Percentiles rank a stretch among this genome's conserved stretches.
Conservation (phyloP, 768 basidiomycete species). For the Rhizopogon roseolus region DNA sequence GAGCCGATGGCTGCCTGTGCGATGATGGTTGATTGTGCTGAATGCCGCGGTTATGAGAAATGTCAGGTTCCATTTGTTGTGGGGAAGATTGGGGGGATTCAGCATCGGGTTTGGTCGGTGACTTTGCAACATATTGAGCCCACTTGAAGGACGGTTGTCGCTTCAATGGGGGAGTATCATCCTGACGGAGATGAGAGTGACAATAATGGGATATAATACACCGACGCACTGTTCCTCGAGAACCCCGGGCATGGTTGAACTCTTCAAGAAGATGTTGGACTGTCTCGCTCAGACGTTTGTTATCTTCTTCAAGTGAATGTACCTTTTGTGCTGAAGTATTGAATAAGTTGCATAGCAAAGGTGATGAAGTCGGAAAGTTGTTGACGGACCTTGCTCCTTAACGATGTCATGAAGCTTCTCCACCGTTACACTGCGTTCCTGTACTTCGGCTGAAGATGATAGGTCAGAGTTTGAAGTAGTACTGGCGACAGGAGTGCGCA, state of each 20-base stretch:
- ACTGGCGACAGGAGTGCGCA: slow-evolving; percentile 32
- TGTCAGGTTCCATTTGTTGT: slow-evolving; percentile 72
- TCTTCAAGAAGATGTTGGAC: slow-evolving; percentile 67
- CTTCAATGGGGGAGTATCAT: slow-evolving; percentile 44
- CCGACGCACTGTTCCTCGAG: slow-evolving; percentile 14
- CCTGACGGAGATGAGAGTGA: slow-evolving; percentile 5
- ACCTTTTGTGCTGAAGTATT: slow-evolving; percentile 59
- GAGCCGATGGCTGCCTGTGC: slow-evolving; percentile 30
- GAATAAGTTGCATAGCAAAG: slow-evolving; percentile 4
- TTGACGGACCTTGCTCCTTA: slow-evolving; percentile 64
- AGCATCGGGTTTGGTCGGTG: slow-evolving; percentile 71
- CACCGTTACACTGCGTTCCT: slow-evolving; percentile 52
- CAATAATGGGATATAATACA: slow-evolving; percentile 1
- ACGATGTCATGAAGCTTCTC: slow-evolving; percentile 65
- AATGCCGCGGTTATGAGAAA: slow-evolving; percentile 29
- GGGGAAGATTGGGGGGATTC: slow-evolving; percentile 83
- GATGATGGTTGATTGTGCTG: slow-evolving; percentile 17
- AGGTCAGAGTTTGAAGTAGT: background rate
- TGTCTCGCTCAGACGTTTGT: slow-evolving; percentile 58
- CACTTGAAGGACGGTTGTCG: slow-evolving; percentile 86
- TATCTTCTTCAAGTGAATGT: slow-evolving; percentile 70
- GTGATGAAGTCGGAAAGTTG: background rate
- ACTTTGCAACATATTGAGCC: slow-evolving; percentile 73
- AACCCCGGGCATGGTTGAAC: slow-evolving; percentile 40
- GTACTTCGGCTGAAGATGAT: slow-evolving; percentile 45